These are phyloP conservation scores for Picea glauca DNA, from an alignment of 75 land plant genomes.

Conservation along the genomic window DNA sequence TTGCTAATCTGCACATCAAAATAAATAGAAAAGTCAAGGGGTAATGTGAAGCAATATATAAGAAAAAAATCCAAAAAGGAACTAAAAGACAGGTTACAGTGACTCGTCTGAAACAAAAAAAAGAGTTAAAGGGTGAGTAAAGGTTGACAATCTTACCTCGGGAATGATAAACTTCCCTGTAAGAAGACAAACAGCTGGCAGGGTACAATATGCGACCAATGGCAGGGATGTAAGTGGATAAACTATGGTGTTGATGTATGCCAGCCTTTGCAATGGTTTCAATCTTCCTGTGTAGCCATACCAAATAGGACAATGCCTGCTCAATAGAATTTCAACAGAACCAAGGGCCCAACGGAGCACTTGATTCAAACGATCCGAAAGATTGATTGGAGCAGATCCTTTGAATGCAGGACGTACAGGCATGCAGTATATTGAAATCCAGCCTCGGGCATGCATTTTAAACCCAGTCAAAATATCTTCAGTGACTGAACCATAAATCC, in stretches of 20 bases:
- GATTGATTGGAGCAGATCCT: conserved; percentile 92
- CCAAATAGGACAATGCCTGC: conserved; percentile 92
- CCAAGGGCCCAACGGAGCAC: conserved; percentile 92
- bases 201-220: conserved; percentile 65
- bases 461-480: conserved; percentile 93
- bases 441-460: conserved; percentile 90
- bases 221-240: conserved; percentile 84
- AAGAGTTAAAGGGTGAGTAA: neutral
- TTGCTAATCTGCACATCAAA: conserved; percentile 81
- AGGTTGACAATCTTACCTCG: conserved; percentile 33
- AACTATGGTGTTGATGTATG: conserved; percentile 86
- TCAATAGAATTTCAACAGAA: conserved; percentile 80
- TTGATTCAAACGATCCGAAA: conserved; percentile 87
- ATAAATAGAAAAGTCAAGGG: neutral
- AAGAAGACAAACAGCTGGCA: conserved; percentile 82
- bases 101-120: neutral
- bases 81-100: neutral
- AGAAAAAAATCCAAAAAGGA: neutral
- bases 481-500: conserved; percentile 94
- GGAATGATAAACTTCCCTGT: conserved; percentile 89
- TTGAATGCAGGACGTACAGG: conserved; percentile 82
- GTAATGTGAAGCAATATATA: neutral
- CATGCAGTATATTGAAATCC: conserved; percentile 93
- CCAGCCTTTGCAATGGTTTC: conserved; percentile 67
- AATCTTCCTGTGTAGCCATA: conserved; percentile 81